phyloP scores from a whole-genome alignment of 2,329 filamentous ascomycete genomes.

The Capronia americana region DNA sequence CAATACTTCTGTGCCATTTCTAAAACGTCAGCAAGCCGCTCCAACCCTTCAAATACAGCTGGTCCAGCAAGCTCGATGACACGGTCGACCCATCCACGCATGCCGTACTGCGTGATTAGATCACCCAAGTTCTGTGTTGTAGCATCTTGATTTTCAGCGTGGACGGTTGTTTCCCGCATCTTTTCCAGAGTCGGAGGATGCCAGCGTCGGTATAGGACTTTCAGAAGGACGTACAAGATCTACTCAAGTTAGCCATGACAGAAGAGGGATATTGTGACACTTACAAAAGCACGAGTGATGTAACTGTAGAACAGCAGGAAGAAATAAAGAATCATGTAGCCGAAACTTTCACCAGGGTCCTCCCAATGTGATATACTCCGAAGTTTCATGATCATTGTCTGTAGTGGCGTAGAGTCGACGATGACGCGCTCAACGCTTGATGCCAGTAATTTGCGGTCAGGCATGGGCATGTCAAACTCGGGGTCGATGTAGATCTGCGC shows the following conservation, averaged over 20 bases:
- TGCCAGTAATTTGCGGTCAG: conserved; percentile 15
- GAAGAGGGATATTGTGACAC: not conserved
- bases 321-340: conserved; percentile 31
- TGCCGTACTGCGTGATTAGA: conserved; percentile 26
- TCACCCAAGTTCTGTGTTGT: conserved; percentile 18
- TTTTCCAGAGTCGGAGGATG: conserved; percentile 12
- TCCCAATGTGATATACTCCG: conserved; percentile 27
- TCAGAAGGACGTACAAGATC: conserved; percentile 26
- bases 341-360: conserved; percentile 18
- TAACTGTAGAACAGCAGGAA: conserved; percentile 22
- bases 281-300: conserved; percentile 22
- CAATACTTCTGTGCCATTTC: conserved; percentile 27
- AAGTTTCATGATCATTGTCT: conserved; percentile 25
- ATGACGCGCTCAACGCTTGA: conserved; percentile 25
- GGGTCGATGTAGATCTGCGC: not conserved
- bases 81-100: conserved; percentile 23
- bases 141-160: conserved; percentile 22
- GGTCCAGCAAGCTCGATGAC: conserved; percentile 24
- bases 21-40: conserved; percentile 24
- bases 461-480: conserved; percentile 10
- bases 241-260: not conserved
- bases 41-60: conserved; percentile 2
- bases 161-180: conserved; percentile 5
- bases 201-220: conserved; percentile 19
- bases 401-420: conserved; percentile 23